Base-by-base conservation (phyloP, 2,329 filamentous ascomycete species). In the Colletotrichum gloeosporioides region DNA sequence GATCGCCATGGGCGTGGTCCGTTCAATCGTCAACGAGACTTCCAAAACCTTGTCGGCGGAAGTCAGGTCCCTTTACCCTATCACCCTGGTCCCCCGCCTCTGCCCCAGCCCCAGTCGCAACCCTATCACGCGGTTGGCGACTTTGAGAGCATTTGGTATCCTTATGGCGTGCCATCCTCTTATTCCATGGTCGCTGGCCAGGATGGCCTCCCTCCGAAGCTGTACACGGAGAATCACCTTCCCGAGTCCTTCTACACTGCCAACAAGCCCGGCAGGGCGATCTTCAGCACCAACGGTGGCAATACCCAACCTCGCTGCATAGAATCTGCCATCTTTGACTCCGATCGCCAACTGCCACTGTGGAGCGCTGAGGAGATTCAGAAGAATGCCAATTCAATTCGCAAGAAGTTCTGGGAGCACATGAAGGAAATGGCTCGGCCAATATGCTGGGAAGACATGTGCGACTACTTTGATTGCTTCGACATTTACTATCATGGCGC, bases 401-500 rank as follows among this genome's bases (percentile, higher is more conserved):
- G 86, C 55, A 80, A 82, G 64, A 74, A 81, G 53, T 80, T 84
- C 64, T 86, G 84, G 84, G 67, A 81, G 1, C 69, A 79, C 13
- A 83, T 89, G 81, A 83, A 81, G 74, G 39, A 44, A 1, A 84
- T 88, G 81, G 76, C 69, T 25, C 61, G 79, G 25, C 83, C 82
- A 3, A 18, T 80, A 32, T 81, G 71, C 76, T 88, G 84, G 81
- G 83, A 84, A 44, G 85, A 88, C 31, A 80, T 90, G 27, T 89
- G 87, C 82, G 78, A 80, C 3, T 90, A 87, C 77, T 91, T 88
- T 64, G 89, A 90, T 77, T 83, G 85, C 1, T 74, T 80, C 12
- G 89, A 90, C 66, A 81, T 91, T 32, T 90, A 88, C 79, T 64
- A 83, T 44, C 82, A 85, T 15, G 89, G 89, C 9, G 86, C 86